These are phyloP conservation scores for Triangularia setosa DNA, from an alignment of 2,329 filamentous ascomycete genomes.

Conservation along the genomic window DNA sequence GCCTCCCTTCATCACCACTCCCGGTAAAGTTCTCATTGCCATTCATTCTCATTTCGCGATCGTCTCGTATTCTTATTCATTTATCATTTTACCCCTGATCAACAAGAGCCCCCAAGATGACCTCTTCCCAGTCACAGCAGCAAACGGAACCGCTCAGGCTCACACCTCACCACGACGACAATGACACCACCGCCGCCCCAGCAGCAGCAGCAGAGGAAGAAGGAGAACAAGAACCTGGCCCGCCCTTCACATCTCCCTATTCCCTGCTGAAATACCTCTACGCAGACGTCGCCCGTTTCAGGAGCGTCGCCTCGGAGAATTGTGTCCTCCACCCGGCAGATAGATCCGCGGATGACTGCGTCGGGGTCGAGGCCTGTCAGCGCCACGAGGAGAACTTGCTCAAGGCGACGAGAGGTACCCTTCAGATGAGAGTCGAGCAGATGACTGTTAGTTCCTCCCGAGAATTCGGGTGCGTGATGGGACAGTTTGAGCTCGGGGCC, in stretches of 20 bases:
- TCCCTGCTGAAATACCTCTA: slow-evolving; percentile 21
- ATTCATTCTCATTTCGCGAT: no score
- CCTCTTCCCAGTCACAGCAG: no score
- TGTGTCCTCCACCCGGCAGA: slow-evolving; percentile 22
- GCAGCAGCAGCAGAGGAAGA: background rate
- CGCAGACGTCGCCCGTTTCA: slow-evolving; percentile 21
- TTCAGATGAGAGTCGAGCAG: slow-evolving; percentile 23
- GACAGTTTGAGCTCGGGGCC: slow-evolving; percentile 16
- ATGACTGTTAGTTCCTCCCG: slow-evolving; percentile 9
- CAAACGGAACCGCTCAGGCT: background rate
- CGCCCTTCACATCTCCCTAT: slow-evolving; percentile 8
- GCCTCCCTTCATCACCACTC: no score
- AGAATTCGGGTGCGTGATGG: slow-evolving; percentile 25
- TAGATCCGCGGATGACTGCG: background rate
- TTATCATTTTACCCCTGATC: no score
- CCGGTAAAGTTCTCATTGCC: no score
- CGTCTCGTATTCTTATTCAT: no score
- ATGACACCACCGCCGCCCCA: background rate
- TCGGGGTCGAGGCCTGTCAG: slow-evolving; percentile 18
- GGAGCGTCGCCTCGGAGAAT: slow-evolving; percentile 10
- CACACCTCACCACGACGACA: background rate
- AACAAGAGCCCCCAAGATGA: no score
- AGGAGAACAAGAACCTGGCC: no score
- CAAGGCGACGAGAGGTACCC: slow-evolving; percentile 11
- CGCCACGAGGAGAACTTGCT: slow-evolving; percentile 19